Evolutionary conservation across 345 rosid species (phyloP).

Genomic region (Camelina neglecta): DNA sequence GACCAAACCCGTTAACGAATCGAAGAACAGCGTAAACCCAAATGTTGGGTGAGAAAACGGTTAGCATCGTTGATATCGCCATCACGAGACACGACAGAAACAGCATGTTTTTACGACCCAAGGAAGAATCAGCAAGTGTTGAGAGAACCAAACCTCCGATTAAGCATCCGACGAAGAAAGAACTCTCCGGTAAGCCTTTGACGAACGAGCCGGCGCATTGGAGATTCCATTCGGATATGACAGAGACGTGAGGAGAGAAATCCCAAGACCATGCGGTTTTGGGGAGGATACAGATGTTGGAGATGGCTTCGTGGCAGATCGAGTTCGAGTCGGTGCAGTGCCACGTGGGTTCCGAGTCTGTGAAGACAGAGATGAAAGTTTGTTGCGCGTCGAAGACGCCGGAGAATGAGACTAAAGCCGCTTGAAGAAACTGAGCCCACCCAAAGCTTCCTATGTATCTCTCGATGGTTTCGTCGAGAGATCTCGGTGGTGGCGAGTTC

Average conservation of each 20-base stretch:
- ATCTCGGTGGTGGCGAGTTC: conserved; percentile 28
- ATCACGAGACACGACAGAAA: conserved; percentile 50
- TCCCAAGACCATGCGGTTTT: conserved; percentile 62
- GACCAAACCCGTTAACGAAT: conserved; percentile 56
- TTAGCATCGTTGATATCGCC: conserved; percentile 50
- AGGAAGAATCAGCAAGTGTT: conserved; percentile 58
- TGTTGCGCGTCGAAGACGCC: conserved; percentile 70
- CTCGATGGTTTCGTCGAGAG: conserved; percentile 45
- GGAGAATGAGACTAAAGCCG: conserved; percentile 57
- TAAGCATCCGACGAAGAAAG: conserved; percentile 65
- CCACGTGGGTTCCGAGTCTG: conserved; percentile 63
- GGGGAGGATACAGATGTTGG: conserved; percentile 52
- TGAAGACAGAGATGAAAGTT: conserved; percentile 62
- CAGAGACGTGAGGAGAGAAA: conserved; percentile 38
- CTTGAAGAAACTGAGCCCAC: conserved; percentile 57
- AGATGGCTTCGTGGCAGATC: conserved; percentile 35
- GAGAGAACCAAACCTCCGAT: conserved; percentile 59
- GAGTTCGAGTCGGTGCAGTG: conserved; percentile 48
- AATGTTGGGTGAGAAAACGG: conserved; percentile 50
- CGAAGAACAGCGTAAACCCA: conserved; percentile 54
- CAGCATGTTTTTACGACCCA: conserved; percentile 67
- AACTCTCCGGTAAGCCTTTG: conserved; percentile 63
- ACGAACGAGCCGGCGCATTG: conserved; percentile 53
- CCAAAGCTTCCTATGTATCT: conserved; percentile 40
- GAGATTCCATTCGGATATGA: conserved; percentile 63